Base-by-base conservation (phyloP, 768 basidiomycete genomes). In the Amanita thiersii region DNA sequence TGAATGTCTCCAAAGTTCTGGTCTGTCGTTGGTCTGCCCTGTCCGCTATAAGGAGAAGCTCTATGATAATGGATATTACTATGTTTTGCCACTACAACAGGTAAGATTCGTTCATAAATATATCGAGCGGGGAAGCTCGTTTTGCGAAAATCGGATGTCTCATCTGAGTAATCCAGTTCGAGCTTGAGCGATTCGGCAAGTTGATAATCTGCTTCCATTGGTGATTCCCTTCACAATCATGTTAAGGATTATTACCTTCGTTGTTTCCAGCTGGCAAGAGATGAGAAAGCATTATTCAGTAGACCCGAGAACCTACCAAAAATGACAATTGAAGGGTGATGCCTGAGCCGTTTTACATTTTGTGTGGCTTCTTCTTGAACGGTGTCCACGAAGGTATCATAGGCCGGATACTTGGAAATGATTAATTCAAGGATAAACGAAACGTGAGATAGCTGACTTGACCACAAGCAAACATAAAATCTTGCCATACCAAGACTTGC, bases 391-490 rank as follows among this genome's bases (percentile, higher is more conserved):
- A 93, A 84, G 5, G 79, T 73, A 46, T 89, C 79, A 52, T 93
- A 81, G 3, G 88, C 92, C 0, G 92, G 92, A 56, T 96, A 94
- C 80, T 90, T 55, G 15, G 20, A 41, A 9, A 30, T 30, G 14
- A 30, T 9, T 30, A 14, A 9, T 30, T n/a, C n/a, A n/a, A n/a
- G n/a, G n/a, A n/a, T n/a, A n/a, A n/a, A n/a, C n/a, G n/a, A n/a
- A n/a, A n/a, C n/a, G n/a, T n/a, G n/a, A n/a, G n/a, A 21, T 23
- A 23, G 50, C 63, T 11, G 46, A 86, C 84, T 68, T 89, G 87
- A 19, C 92, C 93, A 57, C 93, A 96, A 23, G 82, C 91, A 58
- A 97, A 97, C 83, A 88, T 83, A 61, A 96, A 93, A 62, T 97
- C 94, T 63, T 96, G 93, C 93, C 93, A 96, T 20, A 96, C 91